Conservation (phyloP, 495 filamentous ascomycete genomes). For the Penicillium paradoxum region DNA sequence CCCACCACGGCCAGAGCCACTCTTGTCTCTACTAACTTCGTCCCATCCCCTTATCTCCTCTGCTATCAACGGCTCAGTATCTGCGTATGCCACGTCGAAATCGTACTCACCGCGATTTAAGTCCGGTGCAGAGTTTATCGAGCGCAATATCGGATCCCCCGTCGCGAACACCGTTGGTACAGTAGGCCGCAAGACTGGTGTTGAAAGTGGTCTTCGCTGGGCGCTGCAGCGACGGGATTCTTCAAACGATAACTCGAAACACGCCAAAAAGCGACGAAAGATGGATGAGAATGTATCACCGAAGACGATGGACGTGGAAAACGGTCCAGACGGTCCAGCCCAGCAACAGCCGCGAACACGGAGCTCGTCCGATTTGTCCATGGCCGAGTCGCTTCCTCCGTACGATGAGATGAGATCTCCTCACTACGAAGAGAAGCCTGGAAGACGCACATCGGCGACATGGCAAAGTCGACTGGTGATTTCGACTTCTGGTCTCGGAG, state of each 20-base stretch:
- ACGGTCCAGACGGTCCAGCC: constrained; percentile 16
- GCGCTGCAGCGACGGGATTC: constrained; percentile 53
- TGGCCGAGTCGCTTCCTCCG: constrained; percentile 65
- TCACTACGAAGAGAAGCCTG: constrained; percentile 52
- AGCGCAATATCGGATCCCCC: constrained; percentile 72
- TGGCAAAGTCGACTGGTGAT: constrained; percentile 80
- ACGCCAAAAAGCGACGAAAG: constrained; percentile 59
- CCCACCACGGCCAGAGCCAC: constrained; percentile 55
- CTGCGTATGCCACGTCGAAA: constrained; percentile 77
- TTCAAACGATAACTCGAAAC: constrained; percentile 33
- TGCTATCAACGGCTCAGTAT: constrained; percentile 74
- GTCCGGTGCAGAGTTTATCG: constrained; percentile 77
- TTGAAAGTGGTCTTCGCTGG: constrained; percentile 77
- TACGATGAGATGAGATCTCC: constrained; percentile 75
- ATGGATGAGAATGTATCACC: constrained; percentile 39
- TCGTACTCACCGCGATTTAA: constrained; percentile 82
- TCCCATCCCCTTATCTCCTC: constrained; percentile 73
- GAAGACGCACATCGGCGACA: constrained; percentile 36
- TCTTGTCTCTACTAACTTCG: constrained; percentile 73
- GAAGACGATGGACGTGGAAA: constrained; percentile 38
- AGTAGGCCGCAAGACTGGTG: constrained; percentile 74
- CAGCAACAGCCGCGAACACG: constrained; percentile 20
- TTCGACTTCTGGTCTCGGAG: constrained; percentile 75
- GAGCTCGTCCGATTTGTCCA: constrained; percentile 44
- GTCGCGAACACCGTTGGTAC: constrained; percentile 78